Percentiles rank a stretch among this genome's conserved stretches.
Conservation (phyloP, 2,329 filamentous ascomycete genomes). For the Aspergillus intermedius region DNA sequence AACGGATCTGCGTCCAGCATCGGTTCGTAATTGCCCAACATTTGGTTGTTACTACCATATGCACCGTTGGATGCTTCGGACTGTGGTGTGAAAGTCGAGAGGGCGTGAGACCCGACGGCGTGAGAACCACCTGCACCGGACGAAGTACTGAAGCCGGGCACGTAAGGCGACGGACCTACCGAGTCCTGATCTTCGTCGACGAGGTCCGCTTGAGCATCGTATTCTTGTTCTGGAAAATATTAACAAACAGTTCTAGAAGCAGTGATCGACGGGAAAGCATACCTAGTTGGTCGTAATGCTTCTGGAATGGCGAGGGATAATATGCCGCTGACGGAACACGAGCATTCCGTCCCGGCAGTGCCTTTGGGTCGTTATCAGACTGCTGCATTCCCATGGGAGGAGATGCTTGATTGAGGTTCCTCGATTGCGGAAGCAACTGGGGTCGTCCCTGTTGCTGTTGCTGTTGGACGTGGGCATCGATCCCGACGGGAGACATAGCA, state of each 20-base stretch:
- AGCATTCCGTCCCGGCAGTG: conserved; percentile 24
- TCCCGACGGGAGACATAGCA: conserved; percentile 55
- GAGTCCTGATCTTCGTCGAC: conserved; percentile 74
- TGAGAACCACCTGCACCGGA: conserved; percentile 38
- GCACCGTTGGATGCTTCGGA: conserved; percentile 31
- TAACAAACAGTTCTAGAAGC: conserved; percentile 17
- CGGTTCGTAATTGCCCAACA: conserved; percentile 70
- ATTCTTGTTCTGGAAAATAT: conserved; percentile 77
- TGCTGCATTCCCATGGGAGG: conserved; percentile 32
- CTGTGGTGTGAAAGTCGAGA: conserved; percentile 36
- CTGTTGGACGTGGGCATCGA: conserved; percentile 42
- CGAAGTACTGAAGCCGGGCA: conserved; percentile 42
- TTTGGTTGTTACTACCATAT: conserved; percentile 44
- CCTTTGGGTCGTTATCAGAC: conserved; percentile 31
- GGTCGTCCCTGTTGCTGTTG: conserved; percentile 40
- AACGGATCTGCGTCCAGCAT: conserved; percentile 91
- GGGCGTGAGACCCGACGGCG: conserved; percentile 35
- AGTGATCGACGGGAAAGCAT: conserved; percentile 68
- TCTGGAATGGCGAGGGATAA: conserved; percentile 84
- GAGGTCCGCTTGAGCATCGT: conserved; percentile 83
- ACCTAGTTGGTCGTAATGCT: conserved; percentile 92
- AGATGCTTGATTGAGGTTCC: conserved; percentile 27
- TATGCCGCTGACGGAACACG: conserved; percentile 49
- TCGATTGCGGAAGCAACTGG: conserved; percentile 37
- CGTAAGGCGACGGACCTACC: conserved; percentile 62